Percentiles rank a stretch among this genome's conserved stretches.
These are phyloP conservation scores for Nidula microcarpa DNA, from an alignment of 768 basidiomycete species.

Conservation along the genomic window DNA sequence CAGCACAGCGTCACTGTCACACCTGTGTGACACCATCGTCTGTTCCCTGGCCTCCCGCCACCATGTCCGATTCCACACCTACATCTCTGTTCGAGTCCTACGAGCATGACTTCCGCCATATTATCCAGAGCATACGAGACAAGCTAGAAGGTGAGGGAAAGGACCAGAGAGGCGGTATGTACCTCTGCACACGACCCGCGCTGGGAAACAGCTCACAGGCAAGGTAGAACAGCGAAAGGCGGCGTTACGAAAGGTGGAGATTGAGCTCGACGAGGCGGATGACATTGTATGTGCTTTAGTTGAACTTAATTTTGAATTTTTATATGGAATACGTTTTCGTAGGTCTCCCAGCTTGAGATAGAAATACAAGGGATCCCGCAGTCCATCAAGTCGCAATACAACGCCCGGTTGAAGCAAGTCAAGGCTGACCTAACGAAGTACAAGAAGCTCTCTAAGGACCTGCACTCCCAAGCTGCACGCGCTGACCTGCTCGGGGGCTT, in stretches of 20 bases:
- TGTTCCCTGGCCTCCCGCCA: background rate
- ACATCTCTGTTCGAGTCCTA: slow-evolving; percentile 74
- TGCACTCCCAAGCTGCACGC: slow-evolving; percentile 64
- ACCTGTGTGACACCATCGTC: background rate
- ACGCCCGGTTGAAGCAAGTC: slow-evolving; percentile 59
- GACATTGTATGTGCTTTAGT: slow-evolving; percentile 65
- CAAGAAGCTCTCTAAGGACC: slow-evolving; percentile 76
- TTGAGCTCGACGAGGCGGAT: slow-evolving; percentile 92
- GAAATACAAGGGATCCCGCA: slow-evolving; percentile 91
- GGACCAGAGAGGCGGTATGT: slow-evolving; percentile 65
- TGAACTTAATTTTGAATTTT: background rate
- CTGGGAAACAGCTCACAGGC: background rate
- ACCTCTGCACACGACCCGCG: background rate
- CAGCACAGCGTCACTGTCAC: too few relatives aligned
- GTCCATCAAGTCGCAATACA: slow-evolving; percentile 71
- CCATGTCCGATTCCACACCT: slow-evolving; percentile 68
- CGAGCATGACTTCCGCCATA: slow-evolving; percentile 78
- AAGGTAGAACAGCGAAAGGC: slow-evolving; percentile 76
- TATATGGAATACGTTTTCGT: slow-evolving; percentile 1
- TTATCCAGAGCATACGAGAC: slow-evolving; percentile 61
- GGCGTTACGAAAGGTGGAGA: slow-evolving; percentile 73
- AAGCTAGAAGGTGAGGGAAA: slow-evolving; percentile 74
- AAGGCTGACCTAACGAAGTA: slow-evolving; percentile 70
- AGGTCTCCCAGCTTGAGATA: slow-evolving; percentile 94
- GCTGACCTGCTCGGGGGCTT: slow-evolving; percentile 49